Conservation (phyloP, 257 asterid species). For the Linaria vulgaris region DNA sequence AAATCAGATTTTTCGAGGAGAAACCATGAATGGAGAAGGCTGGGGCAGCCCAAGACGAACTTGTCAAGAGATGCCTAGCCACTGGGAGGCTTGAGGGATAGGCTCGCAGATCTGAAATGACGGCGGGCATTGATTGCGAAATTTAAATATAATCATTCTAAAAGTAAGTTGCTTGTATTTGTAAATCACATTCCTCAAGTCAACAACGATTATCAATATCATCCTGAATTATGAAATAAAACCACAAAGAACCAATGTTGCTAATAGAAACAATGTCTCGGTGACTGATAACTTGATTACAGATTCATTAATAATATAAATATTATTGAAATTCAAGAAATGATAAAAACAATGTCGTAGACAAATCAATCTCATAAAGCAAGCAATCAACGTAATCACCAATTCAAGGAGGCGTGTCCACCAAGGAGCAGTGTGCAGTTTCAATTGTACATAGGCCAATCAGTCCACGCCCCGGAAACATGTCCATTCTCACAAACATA, state of each 20-base stretch:
- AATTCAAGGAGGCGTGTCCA: neutral
- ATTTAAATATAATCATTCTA: too few relatives aligned
- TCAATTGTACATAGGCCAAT: constrained; percentile 81
- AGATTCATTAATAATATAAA: constrained; percentile 12
- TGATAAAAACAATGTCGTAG: neutral
- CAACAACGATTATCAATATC: neutral
- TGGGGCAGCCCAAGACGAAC: too few relatives aligned
- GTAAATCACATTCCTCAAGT: neutral
- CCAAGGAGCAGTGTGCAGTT: neutral
- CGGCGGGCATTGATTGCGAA: too few relatives aligned
- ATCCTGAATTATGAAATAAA: neutral
- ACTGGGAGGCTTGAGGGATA: too few relatives aligned
- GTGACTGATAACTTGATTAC: neutral
- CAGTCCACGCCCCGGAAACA: constrained; percentile 97
- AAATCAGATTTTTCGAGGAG: too few relatives aligned
- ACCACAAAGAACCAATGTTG: neutral
- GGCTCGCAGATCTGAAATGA: too few relatives aligned
- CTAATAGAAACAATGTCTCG: neutral
- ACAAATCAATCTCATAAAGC: neutral
- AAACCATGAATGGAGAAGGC: too few relatives aligned
- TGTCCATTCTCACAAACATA: constrained; percentile 92
- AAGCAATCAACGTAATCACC: neutral
- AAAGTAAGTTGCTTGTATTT: too few relatives aligned
- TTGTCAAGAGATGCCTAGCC: too few relatives aligned
- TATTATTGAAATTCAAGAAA: constrained; percentile 1